Evolutionary conservation across 2,329 filamentous ascomycete genomes (phyloP), one percentile per base, ranked within the genome.

Genomic region (Coccinonectria pachysandricola): DNA sequence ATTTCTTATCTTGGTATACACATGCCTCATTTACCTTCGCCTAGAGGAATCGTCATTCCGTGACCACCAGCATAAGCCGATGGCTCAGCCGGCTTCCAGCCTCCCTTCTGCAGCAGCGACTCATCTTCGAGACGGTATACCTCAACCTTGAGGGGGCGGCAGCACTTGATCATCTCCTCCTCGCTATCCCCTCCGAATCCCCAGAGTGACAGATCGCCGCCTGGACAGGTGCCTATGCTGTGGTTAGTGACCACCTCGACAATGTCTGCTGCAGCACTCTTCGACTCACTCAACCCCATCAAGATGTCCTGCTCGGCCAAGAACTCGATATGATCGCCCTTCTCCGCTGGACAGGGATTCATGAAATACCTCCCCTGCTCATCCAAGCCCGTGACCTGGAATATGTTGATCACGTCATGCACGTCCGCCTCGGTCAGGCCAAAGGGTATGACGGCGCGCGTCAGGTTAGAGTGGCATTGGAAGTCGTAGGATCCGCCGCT

Each of bases 341-440:
- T 40, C 28, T 57, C 49, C 0, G 71, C 72, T 0, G 72, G 72
- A 31, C 64, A 70, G 0, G 71, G 65, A 31, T 65, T 73, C 68
- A 92, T 92, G 34, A 83, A 87, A 40, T 87, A 88, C 27, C 74
- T 68, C 0, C 80, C 82, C 33, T 77, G 46, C 27, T 69, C 62
- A 43, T 91, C 78, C 23, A 91, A 49, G 0, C 83, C 82, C 0
- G 84, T 91, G 6, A 87, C 81, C 51, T 92, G 84, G 48, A 92
- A 91, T 3, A 92, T 63, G 45, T 92, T 92, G 28, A 92, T 64
- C 1, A 92, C 83, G 49, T 92, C 83, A 45, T 92, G 84, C 2
- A 91, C 73, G 46, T 91, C 82, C 15, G 62, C 60, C 53, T 91
- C 84, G 5, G 62, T 66, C 21, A 91, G 51, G 0, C 81, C 80